A percentile compares a stretch with the other conserved stretches of the same genome.
These are phyloP conservation scores for Monilinia fructicola DNA, from an alignment of 2,329 filamentous ascomycete genomes.

Conservation along the genomic window DNA sequence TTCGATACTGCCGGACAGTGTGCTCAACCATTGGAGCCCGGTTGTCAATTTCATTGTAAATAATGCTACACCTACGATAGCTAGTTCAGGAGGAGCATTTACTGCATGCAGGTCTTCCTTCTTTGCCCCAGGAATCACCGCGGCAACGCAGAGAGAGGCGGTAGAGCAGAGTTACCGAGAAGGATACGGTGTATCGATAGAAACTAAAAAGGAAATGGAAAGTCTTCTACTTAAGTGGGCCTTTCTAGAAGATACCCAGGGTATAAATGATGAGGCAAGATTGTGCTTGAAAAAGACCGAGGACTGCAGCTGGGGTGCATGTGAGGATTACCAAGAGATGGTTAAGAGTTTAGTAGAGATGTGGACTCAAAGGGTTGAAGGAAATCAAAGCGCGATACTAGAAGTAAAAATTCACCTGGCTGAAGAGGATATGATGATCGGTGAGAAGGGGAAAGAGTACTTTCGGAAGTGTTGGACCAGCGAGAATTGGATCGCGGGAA, in stretches of 20 bases:
- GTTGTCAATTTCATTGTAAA: slow-evolving; percentile 40
- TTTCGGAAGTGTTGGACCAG: slow-evolving; percentile 46
- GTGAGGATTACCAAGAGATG: slow-evolving; percentile 31
- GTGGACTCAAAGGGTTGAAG: slow-evolving; percentile 28
- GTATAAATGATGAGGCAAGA: slow-evolving; percentile 38
- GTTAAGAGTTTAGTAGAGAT: slow-evolving; percentile 25
- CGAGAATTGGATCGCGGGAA: slow-evolving; percentile 34
- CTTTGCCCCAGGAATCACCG: slow-evolving; percentile 7
- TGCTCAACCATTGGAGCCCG: slow-evolving; percentile 40
- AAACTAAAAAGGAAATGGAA: slow-evolving; percentile 25
- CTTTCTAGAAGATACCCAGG: slow-evolving; percentile 35
- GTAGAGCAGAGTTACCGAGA: slow-evolving; percentile 26
- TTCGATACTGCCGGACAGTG: slow-evolving; percentile 29
- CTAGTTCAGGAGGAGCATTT: slow-evolving; percentile 25
- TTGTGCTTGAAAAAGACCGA: slow-evolving; percentile 35
- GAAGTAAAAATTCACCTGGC: slow-evolving; percentile 39
- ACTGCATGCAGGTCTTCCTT: slow-evolving; percentile 24
- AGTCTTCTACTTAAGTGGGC: slow-evolving; percentile 28
- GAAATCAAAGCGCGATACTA: slow-evolving; percentile 26
- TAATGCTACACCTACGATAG: slow-evolving; percentile 37
- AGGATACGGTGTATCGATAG: slow-evolving; percentile 29
- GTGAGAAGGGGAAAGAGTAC: slow-evolving; percentile 45
- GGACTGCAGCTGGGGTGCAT: slow-evolving; percentile 28
- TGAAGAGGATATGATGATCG: slow-evolving; percentile 46
- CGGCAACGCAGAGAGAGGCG: slow-evolving; percentile 13